Conservation (phyloP, 2,329 filamentous ascomycete genomes). For the Dactylellina haptotyla region DNA sequence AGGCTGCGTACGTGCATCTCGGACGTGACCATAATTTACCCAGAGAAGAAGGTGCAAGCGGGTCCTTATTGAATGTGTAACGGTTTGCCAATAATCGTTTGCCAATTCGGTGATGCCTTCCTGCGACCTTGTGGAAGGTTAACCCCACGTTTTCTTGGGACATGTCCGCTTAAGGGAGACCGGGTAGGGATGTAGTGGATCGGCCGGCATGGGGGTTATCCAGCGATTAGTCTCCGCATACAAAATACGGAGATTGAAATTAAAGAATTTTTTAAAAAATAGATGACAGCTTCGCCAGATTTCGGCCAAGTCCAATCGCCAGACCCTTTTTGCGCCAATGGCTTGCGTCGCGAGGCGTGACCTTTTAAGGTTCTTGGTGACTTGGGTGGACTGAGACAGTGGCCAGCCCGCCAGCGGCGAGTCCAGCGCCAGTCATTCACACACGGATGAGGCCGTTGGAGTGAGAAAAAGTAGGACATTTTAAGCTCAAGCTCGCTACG, state of each 20-base stretch:
- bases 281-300: background rate
- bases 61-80: slow-evolving; percentile 21
- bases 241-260: background rate
- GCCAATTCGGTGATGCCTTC: background rate
- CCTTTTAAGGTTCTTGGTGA: background rate
- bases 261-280: too few species aligned
- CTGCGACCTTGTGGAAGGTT: background rate
- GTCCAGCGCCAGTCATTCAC: background rate
- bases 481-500: slow-evolving; percentile 33
- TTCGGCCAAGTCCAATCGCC: background rate
- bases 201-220: slow-evolving; percentile 2
- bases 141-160: slow-evolving; percentile 25
- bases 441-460: slow-evolving; percentile 39
- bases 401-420: too few species aligned
- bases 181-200: slow-evolving; percentile 14
- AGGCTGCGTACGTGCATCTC: slow-evolving; percentile 50
- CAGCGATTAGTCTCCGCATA: slow-evolving; percentile 13
- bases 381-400: slow-evolving; percentile 4
- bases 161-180: slow-evolving; percentile 17
- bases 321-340: background rate
- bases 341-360: background rate
- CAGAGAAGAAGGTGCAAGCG: slow-evolving; percentile 36
- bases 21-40: slow-evolving; percentile 24
- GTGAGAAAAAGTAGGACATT: slow-evolving; percentile 27
- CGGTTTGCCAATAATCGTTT: background rate